Percentiles rank a stretch among this genome's conserved stretches.
Evolutionary conservation across 1,284 basidiomycete genomes (phyloP).

Genomic region (Pholiota adiposa): DNA sequence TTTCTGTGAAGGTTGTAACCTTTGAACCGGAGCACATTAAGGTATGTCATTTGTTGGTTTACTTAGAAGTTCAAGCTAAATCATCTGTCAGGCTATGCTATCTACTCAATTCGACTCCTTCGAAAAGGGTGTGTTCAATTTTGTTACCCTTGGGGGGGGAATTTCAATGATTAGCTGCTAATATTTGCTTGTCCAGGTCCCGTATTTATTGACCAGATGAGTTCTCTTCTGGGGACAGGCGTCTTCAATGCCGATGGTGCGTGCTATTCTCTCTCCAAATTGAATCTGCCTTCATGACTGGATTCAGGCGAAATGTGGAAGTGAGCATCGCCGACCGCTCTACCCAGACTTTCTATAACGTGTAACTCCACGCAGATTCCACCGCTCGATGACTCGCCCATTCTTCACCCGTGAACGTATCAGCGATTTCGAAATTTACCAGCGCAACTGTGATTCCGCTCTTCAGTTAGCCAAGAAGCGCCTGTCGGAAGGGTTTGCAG

Average conservation of each 20-base stretch:
- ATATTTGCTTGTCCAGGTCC: background rate
- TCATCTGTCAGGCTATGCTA: constrained; percentile 22
- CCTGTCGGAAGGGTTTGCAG: constrained; percentile 35
- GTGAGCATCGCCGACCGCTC: background rate
- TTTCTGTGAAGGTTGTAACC: constrained; percentile 30
- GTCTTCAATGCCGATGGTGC: constrained; percentile 19
- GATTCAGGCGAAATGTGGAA: constrained; percentile 41
- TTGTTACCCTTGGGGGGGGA: background rate
- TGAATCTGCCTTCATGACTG: background rate
- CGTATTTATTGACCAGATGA: constrained; percentile 11
- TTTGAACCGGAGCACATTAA: constrained; percentile 47
- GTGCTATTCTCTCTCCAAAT: background rate
- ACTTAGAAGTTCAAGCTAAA: background rate
- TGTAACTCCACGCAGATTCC: constrained; percentile 15
- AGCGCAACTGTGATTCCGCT: constrained; percentile 40
- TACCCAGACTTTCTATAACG: background rate
- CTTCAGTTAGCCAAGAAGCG: constrained; percentile 40
- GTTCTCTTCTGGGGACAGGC: constrained; percentile 16
- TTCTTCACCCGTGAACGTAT: constrained; percentile 56
- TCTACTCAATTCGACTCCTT: constrained; percentile 28
- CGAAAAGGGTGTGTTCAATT: constrained; percentile 23
- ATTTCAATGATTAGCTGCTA: background rate
- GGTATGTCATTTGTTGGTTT: constrained; percentile 15
- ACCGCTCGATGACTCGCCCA: constrained; percentile 47
- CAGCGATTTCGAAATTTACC: constrained; percentile 55